Conservation (phyloP, 2,329 filamentous ascomycete species). For the Penicillium sp. region DNA sequence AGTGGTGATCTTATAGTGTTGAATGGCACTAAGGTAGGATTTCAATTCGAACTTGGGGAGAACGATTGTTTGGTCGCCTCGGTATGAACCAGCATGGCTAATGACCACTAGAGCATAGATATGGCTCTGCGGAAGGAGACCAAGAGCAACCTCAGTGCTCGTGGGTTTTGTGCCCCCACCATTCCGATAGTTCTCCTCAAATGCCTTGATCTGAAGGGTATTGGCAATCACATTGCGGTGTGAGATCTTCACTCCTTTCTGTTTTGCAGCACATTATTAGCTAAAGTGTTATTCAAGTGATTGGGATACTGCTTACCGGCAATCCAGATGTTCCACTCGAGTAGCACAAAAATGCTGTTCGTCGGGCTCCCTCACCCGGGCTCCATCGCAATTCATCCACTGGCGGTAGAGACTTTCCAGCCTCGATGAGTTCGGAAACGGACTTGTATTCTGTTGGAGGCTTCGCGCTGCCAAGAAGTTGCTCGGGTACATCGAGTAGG, state of each 20-base stretch:
- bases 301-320: conserved; percentile 54
- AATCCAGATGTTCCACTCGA: conserved; percentile 77
- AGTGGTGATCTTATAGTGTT: conserved; percentile 66
- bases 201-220: conserved; percentile 61
- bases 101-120: conserved; percentile 77
- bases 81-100: conserved; percentile 63
- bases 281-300: background rate
- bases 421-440: conserved; percentile 63
- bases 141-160: conserved; percentile 56
- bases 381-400: conserved; percentile 44
- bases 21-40: conserved; percentile 63
- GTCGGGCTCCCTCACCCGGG: conserved; percentile 51
- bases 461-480: conserved; percentile 50
- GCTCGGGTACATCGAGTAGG: conserved; percentile 65
- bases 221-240: conserved; percentile 79
- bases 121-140: conserved; percentile 76
- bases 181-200: conserved; percentile 45
- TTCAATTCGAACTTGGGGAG: conserved; percentile 72
- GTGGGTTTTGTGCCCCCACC: background rate
- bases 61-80: conserved; percentile 71
- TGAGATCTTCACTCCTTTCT: conserved; percentile 84
- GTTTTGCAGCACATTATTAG: background rate
- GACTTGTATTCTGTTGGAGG: conserved; percentile 56
- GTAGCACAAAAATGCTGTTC: conserved; percentile 75
- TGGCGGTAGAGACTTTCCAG: conserved; percentile 52